Conservation (phyloP, 805 yeast species). For the Cyberlindnera suaveolens region DNA sequence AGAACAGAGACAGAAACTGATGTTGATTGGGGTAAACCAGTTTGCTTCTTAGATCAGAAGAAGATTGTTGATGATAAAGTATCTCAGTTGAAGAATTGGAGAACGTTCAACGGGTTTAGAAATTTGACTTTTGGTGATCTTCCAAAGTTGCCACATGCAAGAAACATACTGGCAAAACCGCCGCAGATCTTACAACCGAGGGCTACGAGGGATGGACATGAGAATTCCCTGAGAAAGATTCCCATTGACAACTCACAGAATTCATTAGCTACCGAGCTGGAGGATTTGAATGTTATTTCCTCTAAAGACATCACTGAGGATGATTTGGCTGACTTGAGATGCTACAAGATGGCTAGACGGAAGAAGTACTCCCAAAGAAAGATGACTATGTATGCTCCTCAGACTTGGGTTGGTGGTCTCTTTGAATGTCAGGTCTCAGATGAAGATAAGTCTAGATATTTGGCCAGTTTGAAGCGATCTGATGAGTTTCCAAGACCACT, state of each 20-base stretch:
- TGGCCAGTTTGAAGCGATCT: slow-evolving; percentile 11
- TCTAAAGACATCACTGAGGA: slow-evolving; percentile 9
- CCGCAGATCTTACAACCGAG: slow-evolving; percentile 3
- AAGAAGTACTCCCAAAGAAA: slow-evolving; percentile 43
- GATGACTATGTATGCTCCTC: slow-evolving; percentile 44
- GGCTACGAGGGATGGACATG: slow-evolving; percentile 4
- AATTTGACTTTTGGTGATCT: slow-evolving; percentile 2
- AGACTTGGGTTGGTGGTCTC: slow-evolving; percentile 58
- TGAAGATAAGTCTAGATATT: slow-evolving; percentile 22
- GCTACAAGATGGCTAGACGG: slow-evolving; percentile 56
- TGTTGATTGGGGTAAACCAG: slow-evolving; percentile 43
- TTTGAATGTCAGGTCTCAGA: slow-evolving; percentile 41
- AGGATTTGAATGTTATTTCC: slow-evolving; percentile 8
- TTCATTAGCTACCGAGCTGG: slow-evolving; percentile 2
- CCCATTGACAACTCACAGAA: too few relatives aligned
- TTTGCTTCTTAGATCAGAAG: slow-evolving; percentile 33
- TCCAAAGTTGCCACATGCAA: slow-evolving; percentile 10
- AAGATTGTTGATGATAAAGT: slow-evolving; percentile 1
- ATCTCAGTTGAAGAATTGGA: not conserved
- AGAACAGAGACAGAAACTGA: slow-evolving; percentile 31
- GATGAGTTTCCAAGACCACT: slow-evolving; percentile 9
- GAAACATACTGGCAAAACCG: not conserved
- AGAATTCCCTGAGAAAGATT: slow-evolving; percentile 4
- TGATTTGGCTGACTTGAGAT: slow-evolving; percentile 27
- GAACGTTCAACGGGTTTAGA: not conserved